A percentile compares a stretch with the other conserved stretches of the same genome.
Evolutionary conservation across 148 eudicot species (phyloP).

Genomic region (Vaccinium vitisidaea): DNA sequence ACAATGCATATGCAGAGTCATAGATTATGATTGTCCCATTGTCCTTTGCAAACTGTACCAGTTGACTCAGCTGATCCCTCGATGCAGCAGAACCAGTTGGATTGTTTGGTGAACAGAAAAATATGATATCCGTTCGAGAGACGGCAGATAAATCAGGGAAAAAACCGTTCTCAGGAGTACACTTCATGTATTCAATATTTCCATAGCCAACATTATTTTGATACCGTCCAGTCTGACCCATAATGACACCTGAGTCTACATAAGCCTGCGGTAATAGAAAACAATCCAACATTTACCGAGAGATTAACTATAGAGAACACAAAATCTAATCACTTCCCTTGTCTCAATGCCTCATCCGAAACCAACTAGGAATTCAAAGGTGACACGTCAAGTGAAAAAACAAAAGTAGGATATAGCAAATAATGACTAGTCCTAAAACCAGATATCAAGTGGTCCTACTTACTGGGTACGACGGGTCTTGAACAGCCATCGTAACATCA

Average conservation of each 20-base stretch:
- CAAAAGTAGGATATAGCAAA: neutral
- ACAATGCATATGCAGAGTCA: slow-evolving; percentile 74
- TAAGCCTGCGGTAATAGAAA: slow-evolving; percentile 53
- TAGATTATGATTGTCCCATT: slow-evolving; percentile 84
- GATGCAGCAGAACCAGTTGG: slow-evolving; percentile 90
- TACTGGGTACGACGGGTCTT: slow-evolving; percentile 92
- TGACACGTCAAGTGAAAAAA: neutral
- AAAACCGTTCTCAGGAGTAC: slow-evolving; percentile 55
- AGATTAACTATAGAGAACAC: neutral
- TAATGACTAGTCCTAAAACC: neutral
- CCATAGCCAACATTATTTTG: slow-evolving; percentile 48
- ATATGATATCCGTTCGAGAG: slow-evolving; percentile 70
- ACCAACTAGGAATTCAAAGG: neutral
- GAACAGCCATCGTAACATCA: slow-evolving; percentile 64
- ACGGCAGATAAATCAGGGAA: slow-evolving; percentile 56
- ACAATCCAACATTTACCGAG: neutral
- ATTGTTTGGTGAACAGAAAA: slow-evolving; percentile 90
- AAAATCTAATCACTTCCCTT: neutral
- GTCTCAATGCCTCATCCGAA: neutral
- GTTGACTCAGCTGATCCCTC: slow-evolving; percentile 44
- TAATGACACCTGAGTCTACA: slow-evolving; percentile 80
- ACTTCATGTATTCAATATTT: slow-evolving; percentile 67
- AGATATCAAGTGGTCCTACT: neutral
- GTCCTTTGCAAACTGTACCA: slow-evolving; percentile 61
- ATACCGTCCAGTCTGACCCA: slow-evolving; percentile 68